These are phyloP conservation scores for Coccinonectria pachysandricola DNA, from an alignment of 2,329 filamentous ascomycete genomes.

Conservation along the genomic window DNA sequence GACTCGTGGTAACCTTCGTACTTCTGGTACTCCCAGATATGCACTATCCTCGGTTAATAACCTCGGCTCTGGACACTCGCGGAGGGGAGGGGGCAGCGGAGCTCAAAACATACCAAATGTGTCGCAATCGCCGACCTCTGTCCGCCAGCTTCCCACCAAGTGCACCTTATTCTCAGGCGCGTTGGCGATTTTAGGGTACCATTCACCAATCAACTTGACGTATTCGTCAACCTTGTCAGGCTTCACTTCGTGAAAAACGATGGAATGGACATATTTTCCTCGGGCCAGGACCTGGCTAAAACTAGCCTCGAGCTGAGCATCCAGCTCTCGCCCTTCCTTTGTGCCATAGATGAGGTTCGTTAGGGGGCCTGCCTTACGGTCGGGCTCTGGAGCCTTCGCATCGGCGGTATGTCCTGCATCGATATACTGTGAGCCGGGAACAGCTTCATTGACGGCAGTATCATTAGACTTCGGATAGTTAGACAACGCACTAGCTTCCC, in stretches of 20 bases:
- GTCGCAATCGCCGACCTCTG: slow-evolving; percentile 93
- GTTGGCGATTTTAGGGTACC: slow-evolving; percentile 85
- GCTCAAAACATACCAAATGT: slow-evolving; percentile 87
- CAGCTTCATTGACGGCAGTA: slow-evolving; percentile 32
- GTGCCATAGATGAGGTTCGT: slow-evolving; percentile 94
- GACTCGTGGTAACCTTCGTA: slow-evolving; percentile 95
- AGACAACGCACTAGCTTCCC: slow-evolving; percentile 68
- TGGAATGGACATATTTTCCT: slow-evolving; percentile 97
- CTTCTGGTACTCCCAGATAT: slow-evolving; percentile 99
- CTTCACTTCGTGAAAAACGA: slow-evolving; percentile 92
- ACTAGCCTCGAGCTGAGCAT: slow-evolving; percentile 89
- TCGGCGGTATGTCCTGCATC: slow-evolving; percentile 39
- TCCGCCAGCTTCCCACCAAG: slow-evolving; percentile 94
- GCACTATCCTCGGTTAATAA: slow-evolving; percentile 55
- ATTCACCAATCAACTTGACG: slow-evolving; percentile 74
- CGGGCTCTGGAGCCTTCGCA: slow-evolving; percentile 41
- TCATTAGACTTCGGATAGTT: slow-evolving; percentile 31
- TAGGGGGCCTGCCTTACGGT: slow-evolving; percentile 62
- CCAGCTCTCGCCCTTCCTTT: slow-evolving; percentile 85
- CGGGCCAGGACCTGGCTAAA: slow-evolving; percentile 92
- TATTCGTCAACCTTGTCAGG: slow-evolving; percentile 95
- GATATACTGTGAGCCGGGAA: slow-evolving; percentile 27
- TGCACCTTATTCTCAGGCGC: slow-evolving; percentile 87
- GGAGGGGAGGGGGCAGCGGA: too few relatives aligned
- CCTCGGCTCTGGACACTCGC: too few relatives aligned